Percentiles rank a stretch among this genome's conserved stretches.
Conservation (phyloP, 1,284 basidiomycete genomes). For the Tetrapyrgos nigripes region DNA sequence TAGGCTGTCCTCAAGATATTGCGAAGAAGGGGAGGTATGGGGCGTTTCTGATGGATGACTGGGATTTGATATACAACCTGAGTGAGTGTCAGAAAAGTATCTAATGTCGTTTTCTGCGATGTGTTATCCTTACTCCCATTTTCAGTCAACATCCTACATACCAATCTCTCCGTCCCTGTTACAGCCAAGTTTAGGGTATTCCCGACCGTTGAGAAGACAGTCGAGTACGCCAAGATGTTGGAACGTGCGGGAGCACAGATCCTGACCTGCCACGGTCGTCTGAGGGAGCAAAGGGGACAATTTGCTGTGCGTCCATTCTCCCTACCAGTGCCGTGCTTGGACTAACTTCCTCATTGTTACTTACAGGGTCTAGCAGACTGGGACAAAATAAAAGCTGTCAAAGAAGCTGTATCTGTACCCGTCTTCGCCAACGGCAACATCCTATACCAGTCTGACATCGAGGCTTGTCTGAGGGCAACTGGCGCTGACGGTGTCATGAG, state of each 20-base stretch:
- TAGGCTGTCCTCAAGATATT: slow-evolving; percentile 97
- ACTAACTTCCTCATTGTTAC: slow-evolving; percentile 10
- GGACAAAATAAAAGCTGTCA: slow-evolving; percentile 85
- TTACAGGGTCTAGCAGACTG: slow-evolving; percentile 85
- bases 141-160: slow-evolving; percentile 84
- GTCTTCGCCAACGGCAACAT: slow-evolving; percentile 99
- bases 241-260: slow-evolving; percentile 96
- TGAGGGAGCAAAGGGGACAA: slow-evolving; percentile 92
- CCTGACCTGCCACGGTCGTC: slow-evolving; percentile 91
- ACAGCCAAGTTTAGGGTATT: slow-evolving; percentile 98
- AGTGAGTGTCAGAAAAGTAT: slow-evolving; percentile 65
- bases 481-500: slow-evolving; percentile 94
- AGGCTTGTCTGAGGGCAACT: slow-evolving; percentile 79
- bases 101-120: neutral
- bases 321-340: neutral
- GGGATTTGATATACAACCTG: slow-evolving; percentile 83
- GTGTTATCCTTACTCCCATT: neutral
- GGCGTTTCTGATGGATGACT: slow-evolving; percentile 93
- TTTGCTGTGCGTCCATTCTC: slow-evolving; percentile 49
- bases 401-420: slow-evolving; percentile 87
- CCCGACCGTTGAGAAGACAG: slow-evolving; percentile 84
- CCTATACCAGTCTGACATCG: slow-evolving; percentile 83
- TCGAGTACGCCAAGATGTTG: slow-evolving; percentile 94
- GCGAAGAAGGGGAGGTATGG: slow-evolving; percentile 90
- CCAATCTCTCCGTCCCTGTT: slow-evolving; percentile 86